A percentile compares a stretch with the other conserved stretches of the same genome.
These are phyloP conservation scores for Septoria linicola DNA, from an alignment of 2,329 filamentous ascomycete genomes.

Conservation along the genomic window DNA sequence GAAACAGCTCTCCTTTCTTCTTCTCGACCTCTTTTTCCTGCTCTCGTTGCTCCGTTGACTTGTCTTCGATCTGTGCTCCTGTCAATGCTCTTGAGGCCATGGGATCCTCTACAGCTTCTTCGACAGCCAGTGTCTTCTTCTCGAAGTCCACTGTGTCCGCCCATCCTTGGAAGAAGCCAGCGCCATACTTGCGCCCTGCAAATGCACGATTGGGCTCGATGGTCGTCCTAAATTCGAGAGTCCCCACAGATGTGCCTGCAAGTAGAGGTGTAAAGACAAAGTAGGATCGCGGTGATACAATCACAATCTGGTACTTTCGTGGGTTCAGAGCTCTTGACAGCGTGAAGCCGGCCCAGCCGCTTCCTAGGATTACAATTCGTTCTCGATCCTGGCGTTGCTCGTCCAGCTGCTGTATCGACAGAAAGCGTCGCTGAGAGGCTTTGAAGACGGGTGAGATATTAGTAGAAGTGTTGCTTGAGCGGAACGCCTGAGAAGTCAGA, in stretches of 20 bases:
- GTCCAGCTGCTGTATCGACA: constrained; percentile 32
- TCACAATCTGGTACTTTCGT: constrained; percentile 67
- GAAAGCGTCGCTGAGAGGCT: constrained; percentile 19
- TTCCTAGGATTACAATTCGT: constrained; percentile 70
- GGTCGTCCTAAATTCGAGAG: constrained; percentile 80
- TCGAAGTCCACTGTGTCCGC: constrained; percentile 78
- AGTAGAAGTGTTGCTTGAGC: background rate
- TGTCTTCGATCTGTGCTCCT: constrained; percentile 46
- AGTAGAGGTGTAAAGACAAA: constrained; percentile 87
- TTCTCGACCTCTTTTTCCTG: constrained; percentile 44
- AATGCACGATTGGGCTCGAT: constrained; percentile 76
- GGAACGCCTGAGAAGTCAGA: constrained; percentile 2
- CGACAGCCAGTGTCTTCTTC: constrained; percentile 69
- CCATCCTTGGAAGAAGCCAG: constrained; percentile 79
- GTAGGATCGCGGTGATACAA: constrained; percentile 84
- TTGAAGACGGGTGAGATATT: background rate
- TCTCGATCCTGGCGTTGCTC: constrained; percentile 43
- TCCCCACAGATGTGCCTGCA: constrained; percentile 80
- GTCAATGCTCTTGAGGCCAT: constrained; percentile 56
- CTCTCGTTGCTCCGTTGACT: constrained; percentile 41
- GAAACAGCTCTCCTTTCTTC: constrained; percentile 63
- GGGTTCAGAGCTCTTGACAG: constrained; percentile 70
- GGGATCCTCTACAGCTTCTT: constrained; percentile 62
- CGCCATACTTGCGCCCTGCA: constrained; percentile 58
- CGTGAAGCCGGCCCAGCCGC: constrained; percentile 65